Percentiles rank a stretch among this genome's conserved stretches.
These are phyloP conservation scores for Cylindrodendrum hubeiense DNA, from an alignment of 2,329 filamentous ascomycete genomes.

Conservation along the genomic window DNA sequence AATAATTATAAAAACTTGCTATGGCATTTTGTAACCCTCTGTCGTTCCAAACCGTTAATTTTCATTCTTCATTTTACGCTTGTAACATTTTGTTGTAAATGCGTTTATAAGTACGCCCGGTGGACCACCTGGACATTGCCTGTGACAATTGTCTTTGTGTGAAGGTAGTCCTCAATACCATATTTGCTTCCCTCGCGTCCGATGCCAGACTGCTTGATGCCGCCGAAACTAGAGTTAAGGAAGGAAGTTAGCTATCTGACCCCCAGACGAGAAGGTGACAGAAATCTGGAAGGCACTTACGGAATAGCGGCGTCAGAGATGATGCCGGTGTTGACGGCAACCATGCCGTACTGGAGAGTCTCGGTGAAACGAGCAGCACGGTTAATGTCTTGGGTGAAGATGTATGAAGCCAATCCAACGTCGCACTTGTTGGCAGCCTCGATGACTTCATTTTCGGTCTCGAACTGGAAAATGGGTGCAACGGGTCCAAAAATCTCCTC, in stretches of 20 bases:
- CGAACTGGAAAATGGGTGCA: slow-evolving; percentile 77
- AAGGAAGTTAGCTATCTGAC: neutral
- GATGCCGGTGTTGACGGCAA: slow-evolving; percentile 71
- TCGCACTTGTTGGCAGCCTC: slow-evolving; percentile 75
- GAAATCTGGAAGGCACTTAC: slow-evolving; percentile 31
- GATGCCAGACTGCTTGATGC: slow-evolving; percentile 72
- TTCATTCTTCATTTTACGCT: neutral
- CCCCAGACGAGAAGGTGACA: neutral
- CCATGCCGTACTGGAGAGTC: slow-evolving; percentile 73
- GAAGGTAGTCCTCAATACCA: slow-evolving; percentile 70
- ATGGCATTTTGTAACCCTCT: neutral
- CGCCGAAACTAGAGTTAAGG: slow-evolving; percentile 60
- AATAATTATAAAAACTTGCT: neutral
- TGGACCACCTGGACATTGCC: slow-evolving; percentile 40
- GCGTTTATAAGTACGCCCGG: slow-evolving; percentile 21
- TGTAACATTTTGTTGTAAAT: neutral
- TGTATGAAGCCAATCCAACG: slow-evolving; percentile 81
- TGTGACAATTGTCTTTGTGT: slow-evolving; percentile 67
- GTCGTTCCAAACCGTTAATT: neutral
- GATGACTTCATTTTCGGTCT: slow-evolving; percentile 78
- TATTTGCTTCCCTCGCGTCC: slow-evolving; percentile 72
- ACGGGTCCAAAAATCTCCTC: slow-evolving; percentile 86
- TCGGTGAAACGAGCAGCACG: slow-evolving; percentile 59
- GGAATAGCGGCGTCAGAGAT: slow-evolving; percentile 40
- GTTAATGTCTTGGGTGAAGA: slow-evolving; percentile 67